Conservation (phyloP, 2,329 filamentous ascomycete species). For the Colletotrichum melonis region DNA sequence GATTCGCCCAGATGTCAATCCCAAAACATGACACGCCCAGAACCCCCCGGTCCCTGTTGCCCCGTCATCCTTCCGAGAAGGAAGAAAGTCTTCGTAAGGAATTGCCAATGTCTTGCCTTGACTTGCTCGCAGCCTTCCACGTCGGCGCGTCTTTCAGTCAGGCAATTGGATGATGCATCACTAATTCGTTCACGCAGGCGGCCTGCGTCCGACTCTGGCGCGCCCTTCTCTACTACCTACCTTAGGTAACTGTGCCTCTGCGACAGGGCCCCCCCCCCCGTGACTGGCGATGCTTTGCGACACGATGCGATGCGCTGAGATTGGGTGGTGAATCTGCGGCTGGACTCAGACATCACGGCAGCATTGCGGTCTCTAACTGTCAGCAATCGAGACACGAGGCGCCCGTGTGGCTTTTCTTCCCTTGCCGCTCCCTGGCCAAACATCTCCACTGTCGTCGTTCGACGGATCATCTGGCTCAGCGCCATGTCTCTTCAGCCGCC, state of each 20-base stretch:
- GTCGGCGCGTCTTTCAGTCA: background rate
- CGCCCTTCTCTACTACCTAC: too few species aligned
- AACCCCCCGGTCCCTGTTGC: background rate
- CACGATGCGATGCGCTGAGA: background rate
- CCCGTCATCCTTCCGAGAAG: background rate
- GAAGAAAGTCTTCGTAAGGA: slow-evolving; percentile 1
- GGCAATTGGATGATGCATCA: background rate
- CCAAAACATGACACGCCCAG: background rate
- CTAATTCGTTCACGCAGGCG: background rate
- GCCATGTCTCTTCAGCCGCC: slow-evolving; percentile 10
- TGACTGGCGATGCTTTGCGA: background rate
- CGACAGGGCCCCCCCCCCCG: background rate
- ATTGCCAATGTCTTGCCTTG: slow-evolving; percentile 21
- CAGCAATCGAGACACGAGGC: background rate
- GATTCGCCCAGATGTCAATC: background rate
- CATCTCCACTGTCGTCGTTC: background rate
- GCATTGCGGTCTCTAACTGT: background rate
- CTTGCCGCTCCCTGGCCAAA: slow-evolving; percentile 18
- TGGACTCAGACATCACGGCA: background rate
- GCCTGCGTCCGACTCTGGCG: slow-evolving; percentile 7
- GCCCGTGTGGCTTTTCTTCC: background rate
- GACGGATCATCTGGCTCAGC: background rate
- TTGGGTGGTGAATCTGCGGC: background rate
- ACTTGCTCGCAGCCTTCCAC: slow-evolving; percentile 25
- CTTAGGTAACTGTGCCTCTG: background rate